These are phyloP conservation scores for Beauveria sp. DNA, from an alignment of 2,329 filamentous ascomycete genomes.

Conservation along the genomic window DNA sequence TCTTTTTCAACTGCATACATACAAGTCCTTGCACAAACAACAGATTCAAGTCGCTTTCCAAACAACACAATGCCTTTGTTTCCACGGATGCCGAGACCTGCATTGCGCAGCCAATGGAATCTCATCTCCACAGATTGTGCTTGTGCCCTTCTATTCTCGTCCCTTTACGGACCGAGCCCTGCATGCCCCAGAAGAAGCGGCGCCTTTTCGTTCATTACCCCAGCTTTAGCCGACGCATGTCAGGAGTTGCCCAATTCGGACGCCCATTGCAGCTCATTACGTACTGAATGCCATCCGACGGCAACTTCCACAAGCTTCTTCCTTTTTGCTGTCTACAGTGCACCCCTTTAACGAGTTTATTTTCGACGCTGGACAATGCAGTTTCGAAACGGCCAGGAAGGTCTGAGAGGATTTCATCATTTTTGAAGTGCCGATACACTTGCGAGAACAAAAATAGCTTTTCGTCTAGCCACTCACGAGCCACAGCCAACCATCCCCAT, in stretches of 20 bases:
- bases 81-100: neutral
- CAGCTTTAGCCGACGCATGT: conserved; percentile 6
- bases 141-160: neutral
- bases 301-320: neutral
- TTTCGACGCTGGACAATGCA: neutral
- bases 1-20: no score
- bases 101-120: neutral
- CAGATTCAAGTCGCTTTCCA: neutral
- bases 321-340: neutral
- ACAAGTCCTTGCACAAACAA: neutral
- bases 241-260: conserved; percentile 8
- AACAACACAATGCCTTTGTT: neutral
- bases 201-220: neutral
- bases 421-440: neutral
- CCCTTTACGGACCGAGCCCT: neutral
- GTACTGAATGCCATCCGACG: conserved; percentile 1
- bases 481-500: neutral
- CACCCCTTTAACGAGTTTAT: neutral
- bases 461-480: neutral
- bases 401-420: no score
- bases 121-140: neutral
- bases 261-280: conserved; percentile 7
- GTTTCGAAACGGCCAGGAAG: neutral
- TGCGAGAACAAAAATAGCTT: neutral
- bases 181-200: neutral